Evolutionary conservation across 2,329 filamentous ascomycete species (phyloP), one percentile per base, ranked within the genome.

Genomic region (Graphiopsis chlorocephala): DNA sequence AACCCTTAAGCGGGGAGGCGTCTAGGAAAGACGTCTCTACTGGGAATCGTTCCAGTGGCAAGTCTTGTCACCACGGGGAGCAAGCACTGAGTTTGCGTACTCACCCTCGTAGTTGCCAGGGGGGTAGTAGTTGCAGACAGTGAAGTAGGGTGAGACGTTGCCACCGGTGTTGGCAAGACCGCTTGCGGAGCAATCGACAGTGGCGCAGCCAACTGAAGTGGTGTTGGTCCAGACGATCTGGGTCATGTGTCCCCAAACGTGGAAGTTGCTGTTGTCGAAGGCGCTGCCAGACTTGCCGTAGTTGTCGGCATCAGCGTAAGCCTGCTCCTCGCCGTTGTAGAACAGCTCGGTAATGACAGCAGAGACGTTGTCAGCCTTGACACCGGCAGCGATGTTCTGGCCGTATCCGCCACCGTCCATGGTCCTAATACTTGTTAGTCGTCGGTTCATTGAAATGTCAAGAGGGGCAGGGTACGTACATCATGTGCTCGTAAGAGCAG

Each of bases 61-160:
- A 29, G 73, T 75, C 8, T 79, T 60, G 1, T 78, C 31, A 64
- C 77, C 78, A 14, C 60, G 48, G 33, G 60, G 48, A 33, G 38
- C 28, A 31, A 42, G 25, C 28, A 89, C 82, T 70, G 89, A 86
- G 53, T 72, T 71, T 59, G 68, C 82, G 71, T 86, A 89, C 70
- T 83, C 76, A 66, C 80, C 81, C 15, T 70, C 78, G 62, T 83
- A 80, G 78, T 89, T 89, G 91, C 91, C 92, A 68, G 87, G 80
- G 67, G 87, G 84, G 70, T 80, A 81, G 82, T 97, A 97, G 85
- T 97, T 94, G 88, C 92, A 97, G 73, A 96, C 92, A 31, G 90
- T 93, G 82, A 87, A 92, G 79, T 85, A 88, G n/a, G 87, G 79
- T 42, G 82, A 63, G 29, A 79, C 71, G 58, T 75, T 72, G 64